Evolutionary conservation across 176 grass and related monocot genomes (phyloP), one percentile per base, ranked within the genome.

Genomic region (Lolium rigidum): DNA sequence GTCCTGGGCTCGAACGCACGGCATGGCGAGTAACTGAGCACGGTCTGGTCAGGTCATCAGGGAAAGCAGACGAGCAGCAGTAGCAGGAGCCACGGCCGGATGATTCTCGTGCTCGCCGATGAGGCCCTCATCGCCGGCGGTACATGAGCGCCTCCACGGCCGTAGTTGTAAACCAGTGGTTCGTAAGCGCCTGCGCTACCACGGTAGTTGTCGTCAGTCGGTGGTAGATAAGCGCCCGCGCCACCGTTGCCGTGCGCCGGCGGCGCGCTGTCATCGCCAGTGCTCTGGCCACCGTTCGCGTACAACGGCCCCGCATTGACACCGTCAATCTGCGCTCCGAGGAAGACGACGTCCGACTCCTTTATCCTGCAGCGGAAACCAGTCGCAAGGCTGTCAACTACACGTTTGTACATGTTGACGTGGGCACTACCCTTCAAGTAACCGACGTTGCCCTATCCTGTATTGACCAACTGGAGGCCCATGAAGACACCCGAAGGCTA

Each of bases 261-360:
- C 17, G 88, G 73, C 47, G 55, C 64, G 4, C 22, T 39, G 57
- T 57, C 74, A 6, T 57, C n/a, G 15, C 47, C 58, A 26, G 26
- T 26, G 81, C 28, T 78, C 25, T 69, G 56, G 17, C 41, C 59
- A 2, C 68, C 76, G 3, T 10, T 51, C 28, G 13, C 62, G 81
- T 79, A 83, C 6, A 43, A 11, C 28, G 81, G 81, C 10, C 81
- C 55, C 21, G 44, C 44, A 15, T 28, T 48, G 26, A 44, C 70
- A 1, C 52, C 87, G 47, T 85, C 50, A 38, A 88, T 75, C 59
- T 87, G 72, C 59, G 88, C 88, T 9, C 91, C 91, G 5, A 87
- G 77, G 6, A 77, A 88, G 58, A 65, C 2, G 13, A 78, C 91
- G n/a, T 90, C 91, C 5, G 88, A 85, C 48, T 43, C 78, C 85